phyloP scores from a whole-genome alignment of 2,329 filamentous ascomycete genomes.

The Xylaria polymorpha region DNA sequence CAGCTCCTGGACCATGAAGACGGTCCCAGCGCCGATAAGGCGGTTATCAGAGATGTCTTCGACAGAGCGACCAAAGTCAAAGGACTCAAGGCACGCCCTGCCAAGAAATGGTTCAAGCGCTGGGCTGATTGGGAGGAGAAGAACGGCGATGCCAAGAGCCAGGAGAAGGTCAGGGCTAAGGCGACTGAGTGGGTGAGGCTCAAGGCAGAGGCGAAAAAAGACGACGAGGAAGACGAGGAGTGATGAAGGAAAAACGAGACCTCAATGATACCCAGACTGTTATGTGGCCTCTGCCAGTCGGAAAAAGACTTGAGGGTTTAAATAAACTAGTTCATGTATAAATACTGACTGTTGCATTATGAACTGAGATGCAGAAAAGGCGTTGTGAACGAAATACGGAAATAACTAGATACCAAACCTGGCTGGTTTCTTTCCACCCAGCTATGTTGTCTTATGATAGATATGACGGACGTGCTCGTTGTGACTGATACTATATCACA shows the following conservation, averaged over 20 bases:
- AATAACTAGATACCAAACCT: background rate
- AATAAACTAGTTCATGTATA: conserved; percentile 4
- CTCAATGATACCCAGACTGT: conserved; percentile 27
- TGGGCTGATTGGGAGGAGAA: conserved; percentile 91
- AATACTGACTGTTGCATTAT: background rate
- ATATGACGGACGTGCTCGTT: background rate
- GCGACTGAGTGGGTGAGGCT: conserved; percentile 76
- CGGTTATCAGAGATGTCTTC: conserved; percentile 78
- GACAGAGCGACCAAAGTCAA: conserved; percentile 78
- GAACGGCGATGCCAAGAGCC: conserved; percentile 74
- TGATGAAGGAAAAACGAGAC: conserved; percentile 16
- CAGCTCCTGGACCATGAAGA: conserved; percentile 89
- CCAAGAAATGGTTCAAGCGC: conserved; percentile 88
- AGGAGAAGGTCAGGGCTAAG: conserved; percentile 76
- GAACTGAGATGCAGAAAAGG: conserved; percentile 10
- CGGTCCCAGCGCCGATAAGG: conserved; percentile 60
- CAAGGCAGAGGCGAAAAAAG: conserved; percentile 54
- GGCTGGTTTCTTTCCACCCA: no score
- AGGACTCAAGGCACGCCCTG: conserved; percentile 82
- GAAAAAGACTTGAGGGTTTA: background rate
- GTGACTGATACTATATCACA: background rate
- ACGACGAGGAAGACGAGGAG: conserved; percentile 51
- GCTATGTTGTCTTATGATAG: background rate
- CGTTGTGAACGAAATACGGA: background rate
- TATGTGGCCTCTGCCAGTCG: conserved; percentile 8